Conservation (phyloP, 768 basidiomycete species). For the Rhizopogon sp. region DNA sequence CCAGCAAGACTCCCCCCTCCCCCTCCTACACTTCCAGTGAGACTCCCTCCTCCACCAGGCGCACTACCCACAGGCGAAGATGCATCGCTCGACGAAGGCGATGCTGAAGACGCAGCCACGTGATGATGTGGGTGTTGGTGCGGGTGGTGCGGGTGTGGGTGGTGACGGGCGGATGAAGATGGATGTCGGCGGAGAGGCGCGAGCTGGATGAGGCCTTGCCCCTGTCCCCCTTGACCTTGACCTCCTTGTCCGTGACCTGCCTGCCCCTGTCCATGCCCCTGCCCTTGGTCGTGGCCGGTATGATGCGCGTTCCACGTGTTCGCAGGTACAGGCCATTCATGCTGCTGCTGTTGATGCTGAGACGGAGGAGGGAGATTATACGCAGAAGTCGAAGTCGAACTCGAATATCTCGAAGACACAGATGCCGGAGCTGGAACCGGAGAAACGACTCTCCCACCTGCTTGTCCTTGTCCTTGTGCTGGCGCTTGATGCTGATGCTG, state of each 20-base stretch:
- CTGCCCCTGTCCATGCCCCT: constrained; percentile 2
- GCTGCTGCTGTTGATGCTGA: constrained; percentile 2
- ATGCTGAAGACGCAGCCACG: constrained; percentile 15
- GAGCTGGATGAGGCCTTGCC: constrained; percentile 25
- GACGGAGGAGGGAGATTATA: constrained; percentile 5
- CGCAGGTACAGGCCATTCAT: constrained; percentile 3
- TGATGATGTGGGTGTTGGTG: background rate
- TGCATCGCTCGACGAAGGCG: constrained; percentile 23
- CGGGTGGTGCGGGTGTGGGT: too few relatives aligned
- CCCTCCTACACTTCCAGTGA: too few relatives aligned
- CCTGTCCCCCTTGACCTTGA: background rate
- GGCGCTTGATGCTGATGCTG: background rate
- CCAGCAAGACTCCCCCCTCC: background rate
- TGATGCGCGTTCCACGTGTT: constrained; percentile 3
- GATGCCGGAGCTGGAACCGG: too few relatives aligned
- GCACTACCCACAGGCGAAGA: constrained; percentile 11
- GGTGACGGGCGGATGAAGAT: background rate
- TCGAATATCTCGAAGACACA: too few relatives aligned
- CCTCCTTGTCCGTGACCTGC: constrained; percentile 10
- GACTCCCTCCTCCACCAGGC: background rate
- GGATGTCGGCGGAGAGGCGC: constrained; percentile 25
- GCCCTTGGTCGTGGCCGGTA: constrained; percentile 15
- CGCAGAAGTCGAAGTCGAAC: background rate
- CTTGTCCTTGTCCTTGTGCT: background rate
- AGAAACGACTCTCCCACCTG: too few relatives aligned